Evolutionary conservation across 1,139 yeast genomes (phyloP), one percentile per base, ranked within the genome.

Genomic region (Hyphopichia khmerensis): DNA sequence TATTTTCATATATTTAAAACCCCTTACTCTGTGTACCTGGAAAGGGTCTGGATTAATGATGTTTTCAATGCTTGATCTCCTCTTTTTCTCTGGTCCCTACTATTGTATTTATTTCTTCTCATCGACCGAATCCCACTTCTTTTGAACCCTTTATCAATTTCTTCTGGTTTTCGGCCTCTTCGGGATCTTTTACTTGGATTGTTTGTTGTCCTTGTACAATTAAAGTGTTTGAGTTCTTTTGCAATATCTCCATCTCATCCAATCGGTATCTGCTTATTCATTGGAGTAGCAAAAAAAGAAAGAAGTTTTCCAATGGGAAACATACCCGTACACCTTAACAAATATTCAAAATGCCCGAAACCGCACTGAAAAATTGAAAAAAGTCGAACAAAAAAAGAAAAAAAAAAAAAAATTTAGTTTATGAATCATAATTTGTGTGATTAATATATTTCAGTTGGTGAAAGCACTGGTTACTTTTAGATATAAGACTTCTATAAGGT

Each of bases 361-460:
- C 29, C 29, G 29, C 29, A 8, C 13, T 9, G 10, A 26, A 26
- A 26, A 26, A 21, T 6, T 6, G 9, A 21, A 21, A 21, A 21
- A 21, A 21, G 9, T 6, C 5, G 9, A 21, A 21, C 5, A 26
- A 26, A 26, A 26, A 26, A 26, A 26, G 10, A 26, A 26, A 26
- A 26, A 16, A 32, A 32, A 32, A 32, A 18, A 18, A 32, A 13
- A 18, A 17, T 8, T 16, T 3, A 31, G n/a, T 31, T 17, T 31
- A 31, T 31, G 33, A 31, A 31, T 31, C 33, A 31, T 31, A 31
- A 14, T 31, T 31, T 31, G 7, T 31, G 33, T 17, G 9, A 31
- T 17, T 9, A 31, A 31, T 10, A 5, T 10, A n/a, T 29, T 13
- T 6, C 50, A 43, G 24, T 39, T 32, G 39, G 29, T 26, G 13